Evolutionary conservation across 2,329 filamentous ascomycete genomes (phyloP).

Genomic region (Chalaropsis thielavioides): DNA sequence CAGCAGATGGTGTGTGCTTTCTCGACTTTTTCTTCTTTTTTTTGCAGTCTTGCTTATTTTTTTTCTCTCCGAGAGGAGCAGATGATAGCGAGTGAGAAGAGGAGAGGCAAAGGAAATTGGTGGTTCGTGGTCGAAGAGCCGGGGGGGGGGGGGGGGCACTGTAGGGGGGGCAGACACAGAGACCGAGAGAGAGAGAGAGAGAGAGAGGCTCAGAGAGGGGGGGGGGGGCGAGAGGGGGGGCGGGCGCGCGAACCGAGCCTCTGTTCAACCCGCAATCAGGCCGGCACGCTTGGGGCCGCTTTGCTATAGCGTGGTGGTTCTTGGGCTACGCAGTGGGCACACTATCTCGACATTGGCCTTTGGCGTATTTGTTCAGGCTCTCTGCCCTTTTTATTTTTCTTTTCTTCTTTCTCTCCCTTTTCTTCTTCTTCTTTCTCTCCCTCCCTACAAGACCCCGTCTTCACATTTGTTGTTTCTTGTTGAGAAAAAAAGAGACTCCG

Average conservation of each 20-base stretch:
- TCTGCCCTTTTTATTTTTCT: background rate
- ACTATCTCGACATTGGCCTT: background rate
- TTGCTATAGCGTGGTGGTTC: slow-evolving; percentile 3
- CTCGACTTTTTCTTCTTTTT: background rate
- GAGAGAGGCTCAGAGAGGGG: background rate
- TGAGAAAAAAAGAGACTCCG: background rate
- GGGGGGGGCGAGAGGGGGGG: background rate
- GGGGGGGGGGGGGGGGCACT: background rate
- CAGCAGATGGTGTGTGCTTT: background rate
- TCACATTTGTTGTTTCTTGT: background rate
- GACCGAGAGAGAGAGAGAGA: background rate
- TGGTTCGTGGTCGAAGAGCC: background rate
- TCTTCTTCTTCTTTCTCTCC: background rate
- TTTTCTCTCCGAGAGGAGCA: background rate
- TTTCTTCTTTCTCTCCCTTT: background rate
- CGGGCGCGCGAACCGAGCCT: background rate
- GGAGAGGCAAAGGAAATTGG: background rate
- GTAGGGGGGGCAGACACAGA: too few relatives aligned
- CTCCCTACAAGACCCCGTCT: background rate
- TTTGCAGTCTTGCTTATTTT: background rate
- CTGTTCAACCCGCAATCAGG: background rate
- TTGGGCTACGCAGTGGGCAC: background rate
- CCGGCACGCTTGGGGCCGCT: background rate
- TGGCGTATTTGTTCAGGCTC: background rate
- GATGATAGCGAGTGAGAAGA: background rate